phyloP scores from a whole-genome alignment of 2,329 filamentous ascomycete genomes.

The Diplocarpon mali region DNA sequence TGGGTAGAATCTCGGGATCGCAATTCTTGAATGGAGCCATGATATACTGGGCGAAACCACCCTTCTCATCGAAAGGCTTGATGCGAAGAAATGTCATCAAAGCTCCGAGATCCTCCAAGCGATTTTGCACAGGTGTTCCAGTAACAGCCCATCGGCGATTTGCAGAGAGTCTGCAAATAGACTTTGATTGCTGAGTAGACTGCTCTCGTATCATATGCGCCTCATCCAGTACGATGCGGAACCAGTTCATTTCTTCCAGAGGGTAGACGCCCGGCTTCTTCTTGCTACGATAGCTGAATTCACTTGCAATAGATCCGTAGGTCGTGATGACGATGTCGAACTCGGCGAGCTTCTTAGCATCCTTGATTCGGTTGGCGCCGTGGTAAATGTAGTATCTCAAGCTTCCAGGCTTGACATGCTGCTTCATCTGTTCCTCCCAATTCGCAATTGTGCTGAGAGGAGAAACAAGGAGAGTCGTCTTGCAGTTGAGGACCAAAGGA shows the following conservation, averaged over 20 bases:
- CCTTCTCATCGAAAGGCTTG: conserved; percentile 70
- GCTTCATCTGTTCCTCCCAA: conserved; percentile 85
- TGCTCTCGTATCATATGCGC: conserved; percentile 90
- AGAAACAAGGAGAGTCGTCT: conserved; percentile 75
- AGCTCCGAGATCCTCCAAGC: conserved; percentile 78
- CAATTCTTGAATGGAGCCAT: conserved; percentile 78
- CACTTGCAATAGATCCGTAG: conserved; percentile 77
- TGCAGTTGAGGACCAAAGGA: conserved; percentile 53
- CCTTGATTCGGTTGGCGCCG: conserved; percentile 62
- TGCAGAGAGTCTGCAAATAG: conserved; percentile 68
- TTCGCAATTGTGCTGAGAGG: conserved; percentile 87
- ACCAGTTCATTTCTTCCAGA: conserved; percentile 75
- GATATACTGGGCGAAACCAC: conserved; percentile 69
- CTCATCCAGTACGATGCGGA: conserved; percentile 87
- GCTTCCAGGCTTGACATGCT: conserved; percentile 56
- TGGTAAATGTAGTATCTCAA: conserved; percentile 79
- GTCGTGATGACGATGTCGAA: conserved; percentile 87
- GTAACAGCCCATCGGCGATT: conserved; percentile 93
- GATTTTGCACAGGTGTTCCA: conserved; percentile 90
- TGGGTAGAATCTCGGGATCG: conserved; percentile 72
- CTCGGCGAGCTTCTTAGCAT: conserved; percentile 53
- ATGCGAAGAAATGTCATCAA: conserved; percentile 77
- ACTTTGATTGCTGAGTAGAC: conserved; percentile 70
- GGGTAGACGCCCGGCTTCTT: conserved; percentile 50
- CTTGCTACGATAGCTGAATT: conserved; percentile 55